phyloP scores from a whole-genome alignment of 768 basidiomycete genomes.

The Psilocybe cyanescens region DNA sequence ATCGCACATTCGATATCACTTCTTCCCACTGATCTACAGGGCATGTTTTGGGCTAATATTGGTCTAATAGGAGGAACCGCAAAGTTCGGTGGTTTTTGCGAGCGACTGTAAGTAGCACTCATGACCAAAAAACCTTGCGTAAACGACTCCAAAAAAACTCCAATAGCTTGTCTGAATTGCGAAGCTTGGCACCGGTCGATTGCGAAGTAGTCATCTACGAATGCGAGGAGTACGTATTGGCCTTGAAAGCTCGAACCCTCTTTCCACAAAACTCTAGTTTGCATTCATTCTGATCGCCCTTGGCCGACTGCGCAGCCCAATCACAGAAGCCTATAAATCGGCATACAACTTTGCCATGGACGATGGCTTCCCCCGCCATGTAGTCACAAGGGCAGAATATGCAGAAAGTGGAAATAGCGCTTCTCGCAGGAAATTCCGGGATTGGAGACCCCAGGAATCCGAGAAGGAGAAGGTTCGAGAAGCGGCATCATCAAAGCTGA shows the following conservation, averaged over 20 bases:
- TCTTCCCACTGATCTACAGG: conserved; percentile 81
- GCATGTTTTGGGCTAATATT: conserved; percentile 96
- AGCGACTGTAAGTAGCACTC: conserved; percentile 68
- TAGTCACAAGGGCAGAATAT: conserved; percentile 83
- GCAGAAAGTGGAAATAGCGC: conserved; percentile 80
- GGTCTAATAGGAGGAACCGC: conserved; percentile 86
- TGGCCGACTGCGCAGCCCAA: conserved; percentile 47
- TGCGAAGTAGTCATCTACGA: conserved; percentile 76
- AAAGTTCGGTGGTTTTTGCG: conserved; percentile 72
- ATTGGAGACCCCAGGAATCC: conserved; percentile 52
- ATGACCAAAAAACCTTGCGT: conserved; percentile 2
- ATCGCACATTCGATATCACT: conserved; percentile 76
- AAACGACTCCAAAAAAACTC: conserved; percentile 13
- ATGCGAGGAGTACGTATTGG: conserved; percentile 65
- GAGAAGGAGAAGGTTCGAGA: conserved; percentile 31
- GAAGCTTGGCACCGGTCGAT: conserved; percentile 80
- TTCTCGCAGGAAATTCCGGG: conserved; percentile 73
- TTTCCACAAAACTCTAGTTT: not conserved
- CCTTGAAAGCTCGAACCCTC: not conserved
- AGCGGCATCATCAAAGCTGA: conserved; percentile 11
- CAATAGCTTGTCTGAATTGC: conserved; percentile 71
- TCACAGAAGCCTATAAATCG: conserved; percentile 66
- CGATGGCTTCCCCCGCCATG: conserved; percentile 51
- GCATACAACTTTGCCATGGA: conserved; percentile 61
- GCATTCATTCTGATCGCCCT: conserved; percentile 3